Percentiles rank a stretch among this genome's conserved stretches.
Evolutionary conservation across 768 basidiomycete genomes (phyloP).

Genomic region (Tephrocybe sp.): DNA sequence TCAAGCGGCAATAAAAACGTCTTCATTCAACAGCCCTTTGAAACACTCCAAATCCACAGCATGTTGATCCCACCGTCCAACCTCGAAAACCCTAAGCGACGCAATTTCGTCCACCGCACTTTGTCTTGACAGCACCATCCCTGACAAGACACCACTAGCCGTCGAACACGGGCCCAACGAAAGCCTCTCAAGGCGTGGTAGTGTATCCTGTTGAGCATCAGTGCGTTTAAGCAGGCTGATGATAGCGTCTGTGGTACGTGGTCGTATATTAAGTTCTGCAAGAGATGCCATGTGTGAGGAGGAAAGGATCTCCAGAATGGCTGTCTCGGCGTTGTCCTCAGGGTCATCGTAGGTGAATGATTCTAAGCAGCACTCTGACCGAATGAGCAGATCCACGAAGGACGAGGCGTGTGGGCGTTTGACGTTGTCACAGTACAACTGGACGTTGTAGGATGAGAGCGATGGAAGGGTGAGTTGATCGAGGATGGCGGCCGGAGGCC

Average conservation of each 20-base stretch:
- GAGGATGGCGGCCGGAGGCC: conserved; percentile 2
- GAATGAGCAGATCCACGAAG: conserved; percentile 4
- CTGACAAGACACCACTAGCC: not conserved
- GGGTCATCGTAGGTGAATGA: not conserved
- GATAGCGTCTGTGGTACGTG: not conserved
- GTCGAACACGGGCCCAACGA: not conserved
- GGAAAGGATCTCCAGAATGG: conserved; percentile 2
- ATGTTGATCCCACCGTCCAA: not conserved
- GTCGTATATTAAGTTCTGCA: not conserved
- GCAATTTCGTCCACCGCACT: not conserved
- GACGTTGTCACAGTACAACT: not conserved
- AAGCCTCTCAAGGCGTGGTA: conserved; percentile 1
- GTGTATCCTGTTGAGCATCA: not conserved
- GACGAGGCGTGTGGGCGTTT: conserved; percentile 1
- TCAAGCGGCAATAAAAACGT: not conserved
- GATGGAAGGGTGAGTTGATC: conserved; percentile 10
- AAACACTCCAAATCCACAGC: not conserved
- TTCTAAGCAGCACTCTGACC: conserved; percentile 9
- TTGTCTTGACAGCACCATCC: not conserved
- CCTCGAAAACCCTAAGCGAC: not conserved
- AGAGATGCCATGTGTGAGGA: conserved; percentile 4
- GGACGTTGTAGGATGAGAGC: conserved; percentile 6
- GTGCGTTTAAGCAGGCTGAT: not conserved
- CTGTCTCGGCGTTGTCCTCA: not conserved
- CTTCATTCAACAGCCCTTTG: not conserved